A percentile compares a stretch with the other conserved stretches of the same genome.
Evolutionary conservation across 441 rosid species (phyloP).

Genomic region (Oxalis stricta): DNA sequence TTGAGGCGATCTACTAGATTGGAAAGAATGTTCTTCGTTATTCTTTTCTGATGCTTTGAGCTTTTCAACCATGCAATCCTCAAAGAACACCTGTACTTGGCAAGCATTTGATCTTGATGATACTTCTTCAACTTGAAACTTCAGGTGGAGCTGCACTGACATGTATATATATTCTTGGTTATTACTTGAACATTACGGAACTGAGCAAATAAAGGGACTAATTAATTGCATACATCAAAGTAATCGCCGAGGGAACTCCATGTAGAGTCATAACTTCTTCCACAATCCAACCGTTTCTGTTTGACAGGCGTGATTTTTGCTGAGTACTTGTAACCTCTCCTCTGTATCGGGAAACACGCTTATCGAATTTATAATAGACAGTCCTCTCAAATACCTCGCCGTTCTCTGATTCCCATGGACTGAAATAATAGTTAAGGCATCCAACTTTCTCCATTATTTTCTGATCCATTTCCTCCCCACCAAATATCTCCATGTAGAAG

Average conservation of each 20-base stretch:
- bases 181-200: no score
- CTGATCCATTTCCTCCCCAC: constrained; percentile 71
- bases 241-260: constrained; percentile 87
- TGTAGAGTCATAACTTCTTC: constrained; percentile 94
- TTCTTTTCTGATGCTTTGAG: constrained; percentile 59
- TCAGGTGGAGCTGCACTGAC: constrained; percentile 56
- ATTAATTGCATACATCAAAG: constrained; percentile 36
- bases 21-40: constrained; percentile 49
- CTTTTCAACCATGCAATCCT: constrained; percentile 91
- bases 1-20: constrained; percentile 61
- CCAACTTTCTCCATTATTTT: constrained; percentile 82
- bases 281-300: constrained; percentile 63
- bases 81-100: constrained; percentile 43
- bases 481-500: constrained; percentile 64
- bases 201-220: no score
- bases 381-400: constrained; percentile 70
- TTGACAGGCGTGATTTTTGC: constrained; percentile 61
- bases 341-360: constrained; percentile 49
- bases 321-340: constrained; percentile 95
- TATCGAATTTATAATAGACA: constrained; percentile 65
- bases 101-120: constrained; percentile 44
- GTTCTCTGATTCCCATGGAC: constrained; percentile 88
- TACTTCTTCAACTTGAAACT: constrained; percentile 67
- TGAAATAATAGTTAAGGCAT: constrained; percentile 66
- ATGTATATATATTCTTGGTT: no score